Base-by-base conservation (phyloP, 2,329 filamentous ascomycete genomes). In the Fusarium albidum region DNA sequence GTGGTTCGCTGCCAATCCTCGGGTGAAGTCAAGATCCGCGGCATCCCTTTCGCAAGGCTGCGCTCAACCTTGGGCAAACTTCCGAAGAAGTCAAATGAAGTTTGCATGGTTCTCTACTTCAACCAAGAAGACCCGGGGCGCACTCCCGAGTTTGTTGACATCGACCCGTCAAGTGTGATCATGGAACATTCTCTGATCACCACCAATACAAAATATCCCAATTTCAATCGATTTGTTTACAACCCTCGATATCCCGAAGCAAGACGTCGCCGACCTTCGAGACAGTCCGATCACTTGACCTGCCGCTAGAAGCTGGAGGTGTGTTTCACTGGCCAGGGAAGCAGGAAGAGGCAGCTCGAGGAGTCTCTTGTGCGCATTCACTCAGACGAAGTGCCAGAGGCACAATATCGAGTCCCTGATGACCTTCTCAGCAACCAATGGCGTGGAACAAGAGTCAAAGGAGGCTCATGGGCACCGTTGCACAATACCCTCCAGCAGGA, bases 171-270 rank as follows among this genome's bases (percentile, higher is more conserved):
- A 0, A 53, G 73, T 0, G 72, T 87, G 0, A 61, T 74, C 3
- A 56, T 69, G 2, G 69, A 76, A 7, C 71, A 83, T 1, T 66
- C 66, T 0, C 69, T 90, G 0, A 65, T 76, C 1, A 69, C 80
- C 3, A 90, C 87, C 0, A 91, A 90, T 52, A 68, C 76, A 0
- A 61, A 69, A 0, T 85, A 78, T 35, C 80, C 81, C 0, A 49
- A 67, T 0, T 72, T 64, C 41, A 63, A 74, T 40, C 66, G 71
- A 1, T 72, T 70, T 8, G 46, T 66, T 29, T 43, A 40, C 0
- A 63, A 63, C 11, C 59, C 52, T 15, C 21, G 13, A 2, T 41
- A 50, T 7, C 27, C 50, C 11, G 34, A 42, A 13, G 48, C 59
- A 17, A 34, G 47, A 35, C 38, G 21, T 21, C 7, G 60, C 2